Evolutionary conservation across 2,329 filamentous ascomycete species (phyloP).

Genomic region (Sclerotinia spermophila): DNA sequence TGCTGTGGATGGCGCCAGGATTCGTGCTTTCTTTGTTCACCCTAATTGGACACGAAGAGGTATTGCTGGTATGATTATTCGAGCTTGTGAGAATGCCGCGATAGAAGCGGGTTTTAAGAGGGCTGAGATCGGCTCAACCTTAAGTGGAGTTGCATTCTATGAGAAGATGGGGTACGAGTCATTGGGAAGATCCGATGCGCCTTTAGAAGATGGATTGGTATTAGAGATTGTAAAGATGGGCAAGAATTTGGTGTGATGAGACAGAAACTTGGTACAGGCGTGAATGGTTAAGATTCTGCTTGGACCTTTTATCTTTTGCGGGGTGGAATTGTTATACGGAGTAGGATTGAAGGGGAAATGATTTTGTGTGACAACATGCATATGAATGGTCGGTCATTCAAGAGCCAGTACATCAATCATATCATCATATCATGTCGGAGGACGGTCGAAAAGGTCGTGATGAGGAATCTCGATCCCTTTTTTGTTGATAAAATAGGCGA

Average conservation of each 20-base stretch:
- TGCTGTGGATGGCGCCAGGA: conserved; percentile 20
- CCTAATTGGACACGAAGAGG: conserved; percentile 20
- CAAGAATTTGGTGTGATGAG: conserved; percentile 16
- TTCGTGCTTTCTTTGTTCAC: conserved; percentile 27
- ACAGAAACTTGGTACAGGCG: background rate
- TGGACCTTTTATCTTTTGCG: background rate
- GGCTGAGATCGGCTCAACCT: conserved; percentile 23
- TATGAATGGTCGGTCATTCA: too few species aligned
- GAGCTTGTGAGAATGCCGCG: conserved; percentile 21
- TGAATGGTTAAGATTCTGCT: background rate
- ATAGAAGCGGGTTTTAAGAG: conserved; percentile 21
- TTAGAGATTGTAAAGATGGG: conserved; percentile 25
- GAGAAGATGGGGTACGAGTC: conserved; percentile 21
- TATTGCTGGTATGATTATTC: conserved; percentile 20
- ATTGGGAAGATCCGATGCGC: conserved; percentile 17
- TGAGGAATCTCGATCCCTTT: conserved; percentile 5
- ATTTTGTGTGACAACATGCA: background rate
- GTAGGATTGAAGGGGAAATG: background rate
- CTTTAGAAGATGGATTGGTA: conserved; percentile 21
- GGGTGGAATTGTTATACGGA: background rate
- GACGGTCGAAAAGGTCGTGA: background rate
- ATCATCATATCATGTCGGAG: background rate
- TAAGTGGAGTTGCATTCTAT: conserved; percentile 24
- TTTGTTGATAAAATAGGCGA: background rate
- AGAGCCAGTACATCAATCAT: background rate